Conservation (phyloP, 345 rosid species). For the Aurinia saxatilis region DNA sequence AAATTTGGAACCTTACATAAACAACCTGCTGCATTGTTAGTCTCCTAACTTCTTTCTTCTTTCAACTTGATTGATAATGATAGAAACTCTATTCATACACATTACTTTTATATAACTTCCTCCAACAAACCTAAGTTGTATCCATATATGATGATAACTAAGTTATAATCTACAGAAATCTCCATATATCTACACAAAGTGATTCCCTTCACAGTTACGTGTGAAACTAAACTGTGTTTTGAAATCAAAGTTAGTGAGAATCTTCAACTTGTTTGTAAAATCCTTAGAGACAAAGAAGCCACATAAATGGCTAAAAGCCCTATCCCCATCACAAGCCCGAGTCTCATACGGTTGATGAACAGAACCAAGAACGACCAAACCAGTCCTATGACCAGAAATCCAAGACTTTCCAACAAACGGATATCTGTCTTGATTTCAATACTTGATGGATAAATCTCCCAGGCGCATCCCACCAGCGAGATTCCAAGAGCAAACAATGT, state of each 20-base stretch:
- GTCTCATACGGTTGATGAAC: slow-evolving; percentile 63
- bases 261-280: slow-evolving; percentile 30
- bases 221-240: not conserved
- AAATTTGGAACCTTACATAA: not conserved
- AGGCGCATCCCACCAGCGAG: slow-evolving; percentile 57
- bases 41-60: not conserved
- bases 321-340: slow-evolving; percentile 53
- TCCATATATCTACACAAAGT: not conserved
- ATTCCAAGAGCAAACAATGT: slow-evolving; percentile 72
- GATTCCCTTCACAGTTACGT: not conserved
- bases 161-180: slow-evolving; percentile 1
- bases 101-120: not conserved
- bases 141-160: not conserved
- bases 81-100: not conserved
- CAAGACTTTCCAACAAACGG: slow-evolving; percentile 61
- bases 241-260: slow-evolving; percentile 21
- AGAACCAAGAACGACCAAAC: slow-evolving; percentile 78
- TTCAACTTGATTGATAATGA: not conserved
- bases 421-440: slow-evolving; percentile 53
- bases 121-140: not conserved
- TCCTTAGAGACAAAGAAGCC: slow-evolving; percentile 56
- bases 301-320: slow-evolving; percentile 74
- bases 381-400: slow-evolving; percentile 58
- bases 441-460: slow-evolving; percentile 46
- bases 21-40: not conserved